These are phyloP conservation scores for Heimioporus sp. DNA, from an alignment of 768 basidiomycete genomes.

Conservation along the genomic window DNA sequence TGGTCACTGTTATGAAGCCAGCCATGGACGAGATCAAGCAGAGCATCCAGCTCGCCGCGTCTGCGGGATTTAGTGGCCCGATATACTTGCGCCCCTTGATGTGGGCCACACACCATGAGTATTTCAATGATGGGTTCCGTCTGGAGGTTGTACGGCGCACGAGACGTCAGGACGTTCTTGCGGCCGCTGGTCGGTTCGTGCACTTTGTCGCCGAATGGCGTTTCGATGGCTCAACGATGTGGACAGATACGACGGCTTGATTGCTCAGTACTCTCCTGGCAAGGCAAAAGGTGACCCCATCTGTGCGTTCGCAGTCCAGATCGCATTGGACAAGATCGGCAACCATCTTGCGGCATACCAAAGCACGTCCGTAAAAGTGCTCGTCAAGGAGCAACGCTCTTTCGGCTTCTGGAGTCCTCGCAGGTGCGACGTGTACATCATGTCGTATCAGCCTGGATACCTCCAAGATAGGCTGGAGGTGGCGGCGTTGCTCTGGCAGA, in stretches of 20 bases:
- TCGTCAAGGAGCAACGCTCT: constrained; percentile 76
- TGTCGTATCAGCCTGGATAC: constrained; percentile 73
- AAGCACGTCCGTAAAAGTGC: constrained; percentile 57
- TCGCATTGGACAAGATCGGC: constrained; percentile 77
- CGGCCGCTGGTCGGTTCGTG: constrained; percentile 75
- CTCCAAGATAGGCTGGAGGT: constrained; percentile 78
- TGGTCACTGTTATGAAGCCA: constrained; percentile 48
- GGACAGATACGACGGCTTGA: constrained; percentile 69
- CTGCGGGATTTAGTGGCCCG: constrained; percentile 60
- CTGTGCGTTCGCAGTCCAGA: constrained; percentile 73
- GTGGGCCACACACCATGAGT: constrained; percentile 59
- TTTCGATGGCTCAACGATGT: neutral
- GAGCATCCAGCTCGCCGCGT: constrained; percentile 55
- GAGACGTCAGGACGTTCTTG: constrained; percentile 69
- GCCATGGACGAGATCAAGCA: constrained; percentile 61
- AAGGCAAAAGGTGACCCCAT: constrained; percentile 52
- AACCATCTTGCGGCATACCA: constrained; percentile 68
- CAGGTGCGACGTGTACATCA: constrained; percentile 82
- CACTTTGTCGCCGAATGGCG: neutral
- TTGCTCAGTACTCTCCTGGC: constrained; percentile 55
- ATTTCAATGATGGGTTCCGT: constrained; percentile 73
- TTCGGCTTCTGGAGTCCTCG: constrained; percentile 92
- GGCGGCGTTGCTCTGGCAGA: constrained; percentile 72
- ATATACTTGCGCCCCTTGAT: constrained; percentile 74
- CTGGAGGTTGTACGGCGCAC: constrained; percentile 70